Evolutionary conservation across 1,284 basidiomycete species (phyloP), one percentile per base, ranked within the genome.

Genomic region (Apiotrichum gamsii): DNA sequence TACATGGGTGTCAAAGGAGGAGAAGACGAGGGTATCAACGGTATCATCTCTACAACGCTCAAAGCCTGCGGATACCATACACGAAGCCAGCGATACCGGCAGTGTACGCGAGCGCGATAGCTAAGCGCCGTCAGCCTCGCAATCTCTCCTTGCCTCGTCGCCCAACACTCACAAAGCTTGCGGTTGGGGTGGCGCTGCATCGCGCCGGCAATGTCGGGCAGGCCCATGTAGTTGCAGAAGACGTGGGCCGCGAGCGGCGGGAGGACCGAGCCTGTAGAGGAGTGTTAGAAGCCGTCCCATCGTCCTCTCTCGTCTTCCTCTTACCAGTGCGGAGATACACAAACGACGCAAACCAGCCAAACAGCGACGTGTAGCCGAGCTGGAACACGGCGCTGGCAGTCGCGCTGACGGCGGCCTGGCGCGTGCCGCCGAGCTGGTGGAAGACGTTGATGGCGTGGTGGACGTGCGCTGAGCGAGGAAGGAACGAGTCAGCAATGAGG

Each of bases 191-290:
- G 62, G n/a, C 64, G 45, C 2, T 43, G 33, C 5, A 65, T 45
- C 10, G 71, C 65, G 1, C 49, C 52, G 4, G 39, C 45, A 4
- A 71, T 71, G 15, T 65, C 53, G 31, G 71, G 70, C 15, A 74
- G 65, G 2, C 93, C 93, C 89, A 96, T 93, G 37, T 86, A 65
- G 65, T 98, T 98, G 75, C 94, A 97, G 63, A 91, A 90, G 3
- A 86, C 74, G 69, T 98, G 94, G 0, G 87, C 80, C 25, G 78
- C 69, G 44, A 90, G 76, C 0, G 88, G 77, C 0, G 79, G 76
- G 25, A 74, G 32, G 31, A 76, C 57, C 2, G 68, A 69, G 9
- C 67, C 72, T 63, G 61, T 4, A 10, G n/a, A n/a, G n/a, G n/a
- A n/a, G n/a, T n/a, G n/a, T n/a, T n/a, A n/a, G n/a, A n/a, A n/a